Percentiles rank a stretch among this genome's conserved stretches.
Evolutionary conservation across 768 basidiomycete species (phyloP).

Genomic region (Phlebiopsis gigantea): DNA sequence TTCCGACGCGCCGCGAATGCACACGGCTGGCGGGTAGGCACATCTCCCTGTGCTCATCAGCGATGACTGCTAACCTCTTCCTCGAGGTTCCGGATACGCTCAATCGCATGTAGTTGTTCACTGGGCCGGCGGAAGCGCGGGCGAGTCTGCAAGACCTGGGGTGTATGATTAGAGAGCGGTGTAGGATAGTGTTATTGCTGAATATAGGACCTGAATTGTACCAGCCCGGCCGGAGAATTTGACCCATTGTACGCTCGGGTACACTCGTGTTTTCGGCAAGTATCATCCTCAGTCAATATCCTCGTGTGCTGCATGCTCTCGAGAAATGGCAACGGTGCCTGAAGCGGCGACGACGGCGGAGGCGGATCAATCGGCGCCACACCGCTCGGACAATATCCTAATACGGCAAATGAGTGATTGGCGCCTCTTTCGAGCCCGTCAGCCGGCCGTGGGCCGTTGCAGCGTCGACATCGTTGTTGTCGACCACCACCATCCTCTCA

Average conservation of each 20-base stretch:
- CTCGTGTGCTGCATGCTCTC: no score
- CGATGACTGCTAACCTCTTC: not conserved
- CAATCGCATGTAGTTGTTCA: not conserved
- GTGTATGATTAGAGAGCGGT: no score
- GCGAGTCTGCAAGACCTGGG: no score
- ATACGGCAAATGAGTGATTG: not conserved
- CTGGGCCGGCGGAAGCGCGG: no score
- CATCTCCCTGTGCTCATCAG: not conserved
- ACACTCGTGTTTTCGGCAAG: no score
- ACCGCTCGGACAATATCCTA: not conserved
- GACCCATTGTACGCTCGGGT: no score
- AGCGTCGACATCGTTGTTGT: constrained; percentile 5
- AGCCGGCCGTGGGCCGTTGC: not conserved
- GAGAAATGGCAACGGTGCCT: no score
- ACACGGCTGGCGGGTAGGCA: constrained; percentile 57
- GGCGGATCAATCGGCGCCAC: not conserved
- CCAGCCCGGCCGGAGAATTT: no score
- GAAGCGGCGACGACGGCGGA: no score
- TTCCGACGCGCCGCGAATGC: constrained; percentile 60
- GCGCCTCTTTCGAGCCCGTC: not conserved
- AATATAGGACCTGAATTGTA: no score
- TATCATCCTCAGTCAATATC: no score
- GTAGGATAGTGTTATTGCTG: no score
- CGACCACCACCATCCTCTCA: constrained; percentile 8
- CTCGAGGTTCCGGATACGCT: not conserved